These are phyloP conservation scores for Paraurostyla sp. DNA, from an alignment of 73 alveolate genomes.

Conservation along the genomic window DNA sequence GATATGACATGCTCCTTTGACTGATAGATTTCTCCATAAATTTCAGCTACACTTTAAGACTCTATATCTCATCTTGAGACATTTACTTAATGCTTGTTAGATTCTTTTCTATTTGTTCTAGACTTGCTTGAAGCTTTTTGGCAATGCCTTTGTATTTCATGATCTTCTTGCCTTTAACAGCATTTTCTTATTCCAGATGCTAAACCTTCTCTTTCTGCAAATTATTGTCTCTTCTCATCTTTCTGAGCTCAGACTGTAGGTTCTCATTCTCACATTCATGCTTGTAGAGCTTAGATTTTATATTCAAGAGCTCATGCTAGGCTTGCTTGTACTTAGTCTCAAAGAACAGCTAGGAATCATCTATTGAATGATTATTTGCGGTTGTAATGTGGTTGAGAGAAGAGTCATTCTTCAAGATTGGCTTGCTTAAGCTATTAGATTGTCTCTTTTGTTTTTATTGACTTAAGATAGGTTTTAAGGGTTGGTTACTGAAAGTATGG, in stretches of 20 bases:
- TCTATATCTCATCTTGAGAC: background rate
- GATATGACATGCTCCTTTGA: background rate
- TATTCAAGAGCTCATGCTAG: background rate
- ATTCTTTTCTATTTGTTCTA: conserved; percentile 10
- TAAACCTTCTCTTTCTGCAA: background rate
- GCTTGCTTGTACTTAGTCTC: conserved; percentile 23
- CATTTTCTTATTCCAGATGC: background rate
- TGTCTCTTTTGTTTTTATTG: conserved; percentile 7
- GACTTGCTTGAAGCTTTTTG: background rate
- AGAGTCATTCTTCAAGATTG: background rate
- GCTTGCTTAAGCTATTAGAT: conserved; percentile 14
- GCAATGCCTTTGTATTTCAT: conserved; percentile 45
- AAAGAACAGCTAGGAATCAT: conserved; percentile 22
- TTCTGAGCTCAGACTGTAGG: conserved; percentile 14
- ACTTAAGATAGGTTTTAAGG: too few relatives aligned
- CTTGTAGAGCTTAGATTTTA: conserved; percentile 32
- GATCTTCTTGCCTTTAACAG: background rate
- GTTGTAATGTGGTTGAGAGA: too few relatives aligned
- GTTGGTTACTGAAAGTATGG: too few relatives aligned
- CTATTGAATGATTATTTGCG: too few relatives aligned
- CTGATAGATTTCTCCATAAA: background rate
- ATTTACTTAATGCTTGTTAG: background rate
- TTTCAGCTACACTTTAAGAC: background rate
- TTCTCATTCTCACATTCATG: conserved; percentile 11
- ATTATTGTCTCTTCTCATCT: background rate